Evolutionary conservation across 331 rosid genomes (phyloP), one percentile per base, ranked within the genome.

Genomic region (Erythrophleum ivorense): DNA sequence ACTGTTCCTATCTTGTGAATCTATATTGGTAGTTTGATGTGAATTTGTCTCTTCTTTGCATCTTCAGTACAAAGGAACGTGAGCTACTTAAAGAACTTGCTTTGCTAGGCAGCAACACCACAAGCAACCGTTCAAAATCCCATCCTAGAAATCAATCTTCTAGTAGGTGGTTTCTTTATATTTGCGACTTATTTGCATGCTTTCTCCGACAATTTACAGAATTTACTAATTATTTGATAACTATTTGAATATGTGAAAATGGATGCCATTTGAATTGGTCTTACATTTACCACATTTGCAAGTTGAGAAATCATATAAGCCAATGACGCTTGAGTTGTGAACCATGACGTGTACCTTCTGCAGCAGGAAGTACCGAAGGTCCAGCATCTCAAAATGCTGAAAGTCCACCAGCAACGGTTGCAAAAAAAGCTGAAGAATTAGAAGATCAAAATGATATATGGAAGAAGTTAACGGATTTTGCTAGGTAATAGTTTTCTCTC

Each of bases 81-180:
- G 97, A 88, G 80, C 83, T 95, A 87, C 99, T 95, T 50, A 92
- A 93, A 90, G 92, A 93, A 80, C 94, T 95, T 78, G 87, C 94
- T 80, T 83, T 85, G 60, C 87, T 93, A 77, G 87, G 87, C 31
- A 64, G 78, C 31, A 74, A 84, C 85, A 46, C 80, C n/a, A 46
- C 82, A 78, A 75, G 87, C 81, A 84, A 84, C 77, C 97, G 91
- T 12, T 84, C 88, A 79, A 86, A 85, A 84, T 79, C 85, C 59
- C 91, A 85, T 49, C 89, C 91, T 75, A 88, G 73, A 80, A 40
- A 91, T 40, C 91, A 87, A 78, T 81, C 94, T 80, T 78, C 92
- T 43, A 45, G 98, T 95, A 86, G 54, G 94, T 86, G 82, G 77
- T 76, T 74, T 46, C 36, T 68, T 77, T 77, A 34, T 63, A 6